Evolutionary conservation across 2,329 filamentous ascomycete species (phyloP).

Genomic region (Magnaporthiopsis poae): DNA sequence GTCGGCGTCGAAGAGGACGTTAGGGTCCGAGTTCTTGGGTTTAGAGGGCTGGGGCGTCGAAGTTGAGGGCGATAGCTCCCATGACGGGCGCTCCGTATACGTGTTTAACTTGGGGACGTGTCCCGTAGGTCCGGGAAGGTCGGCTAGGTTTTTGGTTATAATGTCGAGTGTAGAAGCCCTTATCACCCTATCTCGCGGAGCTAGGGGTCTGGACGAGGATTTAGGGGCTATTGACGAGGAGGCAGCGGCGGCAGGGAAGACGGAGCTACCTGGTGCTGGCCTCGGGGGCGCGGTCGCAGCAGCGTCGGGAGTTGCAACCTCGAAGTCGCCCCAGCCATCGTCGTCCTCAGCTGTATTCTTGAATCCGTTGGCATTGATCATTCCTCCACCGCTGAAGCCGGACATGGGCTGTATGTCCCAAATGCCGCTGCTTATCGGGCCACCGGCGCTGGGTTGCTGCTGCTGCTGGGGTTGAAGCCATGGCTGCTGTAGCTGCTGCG

Average conservation of each 20-base stretch:
- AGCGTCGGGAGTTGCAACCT: constrained; percentile 37
- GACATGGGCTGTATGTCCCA: constrained; percentile 10
- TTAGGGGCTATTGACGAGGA: neutral
- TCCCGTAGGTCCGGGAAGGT: constrained; percentile 12
- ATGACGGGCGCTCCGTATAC: constrained; percentile 13
- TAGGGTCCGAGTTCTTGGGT: constrained; percentile 29
- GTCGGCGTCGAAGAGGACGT: constrained; percentile 58
- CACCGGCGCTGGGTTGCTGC: constrained; percentile 12
- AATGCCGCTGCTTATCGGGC: neutral
- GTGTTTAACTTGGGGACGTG: constrained; percentile 8
- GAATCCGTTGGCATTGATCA: constrained; percentile 8
- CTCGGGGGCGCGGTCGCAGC: constrained; percentile 7
- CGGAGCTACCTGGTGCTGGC: neutral
- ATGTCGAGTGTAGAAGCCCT: constrained; percentile 45
- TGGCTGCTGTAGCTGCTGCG: constrained; percentile 11
- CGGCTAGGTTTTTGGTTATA: constrained; percentile 42
- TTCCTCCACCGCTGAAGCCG: constrained; percentile 11
- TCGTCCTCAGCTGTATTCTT: constrained; percentile 35
- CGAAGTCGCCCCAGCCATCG: constrained; percentile 60
- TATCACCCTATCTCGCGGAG: constrained; percentile 23
- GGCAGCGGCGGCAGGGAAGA: neutral
- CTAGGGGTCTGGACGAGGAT: constrained; percentile 7
- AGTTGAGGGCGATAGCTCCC: constrained; percentile 6
- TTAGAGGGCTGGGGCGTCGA: neutral
- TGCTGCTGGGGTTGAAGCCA: constrained; percentile 19